These are phyloP conservation scores for Oryza meyeriana DNA, from an alignment of 176 grass and related monocot genomes.

Conservation along the genomic window DNA sequence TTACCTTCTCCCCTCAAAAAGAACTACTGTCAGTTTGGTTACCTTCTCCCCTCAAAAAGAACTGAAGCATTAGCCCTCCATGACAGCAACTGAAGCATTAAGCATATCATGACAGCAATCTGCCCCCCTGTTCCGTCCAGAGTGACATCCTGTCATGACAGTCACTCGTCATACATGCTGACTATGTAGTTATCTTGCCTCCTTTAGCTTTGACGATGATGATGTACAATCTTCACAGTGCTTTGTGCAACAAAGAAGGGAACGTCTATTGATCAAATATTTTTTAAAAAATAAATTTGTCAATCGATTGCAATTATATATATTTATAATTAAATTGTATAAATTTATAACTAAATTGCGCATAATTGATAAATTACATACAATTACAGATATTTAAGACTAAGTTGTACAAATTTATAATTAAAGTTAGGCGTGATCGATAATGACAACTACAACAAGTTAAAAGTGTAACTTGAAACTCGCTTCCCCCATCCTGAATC, in stretches of 20 bases:
- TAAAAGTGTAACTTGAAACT: too few relatives aligned
- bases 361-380: too few relatives aligned
- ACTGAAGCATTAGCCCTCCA: slow-evolving; percentile 20
- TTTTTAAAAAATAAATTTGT: too few relatives aligned
- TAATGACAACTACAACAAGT: too few relatives aligned
- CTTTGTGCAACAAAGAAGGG: slow-evolving; percentile 13
- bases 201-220: slow-evolving; percentile 8
- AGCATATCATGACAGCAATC: slow-evolving; percentile 1
- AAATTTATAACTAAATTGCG: too few relatives aligned
- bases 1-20: slow-evolving; percentile 35
- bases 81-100: slow-evolving; percentile 31
- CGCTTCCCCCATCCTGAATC: too few relatives aligned
- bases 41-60: slow-evolving; percentile 36
- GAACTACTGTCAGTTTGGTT: slow-evolving; percentile 33
- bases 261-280: too few relatives aligned
- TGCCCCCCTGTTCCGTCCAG: not conserved
- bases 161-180: slow-evolving; percentile 21
- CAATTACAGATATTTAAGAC: too few relatives aligned
- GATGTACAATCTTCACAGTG: not conserved
- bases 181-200: not conserved
- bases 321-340: too few relatives aligned
- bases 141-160: slow-evolving; percentile 27
- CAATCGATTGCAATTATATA: too few relatives aligned
- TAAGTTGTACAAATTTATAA: too few relatives aligned
- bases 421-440: too few relatives aligned